A percentile compares a stretch with the other conserved stretches of the same genome.
Evolutionary conservation across 2,329 filamentous ascomycete genomes (phyloP).

Genomic region (Ophioceras dolichostomum): DNA sequence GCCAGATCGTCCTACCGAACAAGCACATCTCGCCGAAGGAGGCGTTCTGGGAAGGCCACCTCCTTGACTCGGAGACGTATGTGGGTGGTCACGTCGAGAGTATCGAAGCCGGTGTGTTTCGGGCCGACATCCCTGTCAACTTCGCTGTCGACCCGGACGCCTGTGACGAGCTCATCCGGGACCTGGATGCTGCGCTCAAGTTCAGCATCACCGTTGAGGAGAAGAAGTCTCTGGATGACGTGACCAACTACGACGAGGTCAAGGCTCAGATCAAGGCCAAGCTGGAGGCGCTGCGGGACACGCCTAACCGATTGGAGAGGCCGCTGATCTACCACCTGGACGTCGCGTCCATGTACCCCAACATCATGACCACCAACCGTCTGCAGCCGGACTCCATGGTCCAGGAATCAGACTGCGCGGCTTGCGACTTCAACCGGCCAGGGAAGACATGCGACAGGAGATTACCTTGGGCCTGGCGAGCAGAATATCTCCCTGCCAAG

Average conservation of each 20-base stretch:
- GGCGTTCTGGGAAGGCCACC: slow-evolving; percentile 90
- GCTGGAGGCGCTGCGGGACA: slow-evolving; percentile 62
- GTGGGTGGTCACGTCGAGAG: slow-evolving; percentile 98
- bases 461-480: slow-evolving; percentile 95
- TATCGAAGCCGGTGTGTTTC: slow-evolving; percentile 96
- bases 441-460: slow-evolving; percentile 94
- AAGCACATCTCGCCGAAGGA: slow-evolving; percentile 89
- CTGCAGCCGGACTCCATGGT: slow-evolving; percentile 99
- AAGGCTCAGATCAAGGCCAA: slow-evolving; percentile 68
- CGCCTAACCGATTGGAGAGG: slow-evolving; percentile 71
- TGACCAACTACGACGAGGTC: slow-evolving; percentile 73
- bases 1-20: slow-evolving; percentile 86
- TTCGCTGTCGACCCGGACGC: slow-evolving; percentile 84
- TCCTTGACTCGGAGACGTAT: slow-evolving; percentile 94
- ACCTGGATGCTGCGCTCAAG: slow-evolving; percentile 77
- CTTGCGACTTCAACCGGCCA: slow-evolving; percentile 95
- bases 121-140: slow-evolving; percentile 88
- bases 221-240: slow-evolving; percentile 67
- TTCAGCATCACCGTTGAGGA: slow-evolving; percentile 82
- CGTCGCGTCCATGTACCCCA: slow-evolving; percentile 98
- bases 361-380: slow-evolving; percentile 99
- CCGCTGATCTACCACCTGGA: slow-evolving; percentile 97
- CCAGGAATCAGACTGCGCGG: slow-evolving; percentile 86
- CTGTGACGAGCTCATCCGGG: slow-evolving; percentile 75
- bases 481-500: slow-evolving; percentile 91